phyloP scores from a whole-genome alignment of 331 rosid genomes.

The Pyrus hybrid region DNA sequence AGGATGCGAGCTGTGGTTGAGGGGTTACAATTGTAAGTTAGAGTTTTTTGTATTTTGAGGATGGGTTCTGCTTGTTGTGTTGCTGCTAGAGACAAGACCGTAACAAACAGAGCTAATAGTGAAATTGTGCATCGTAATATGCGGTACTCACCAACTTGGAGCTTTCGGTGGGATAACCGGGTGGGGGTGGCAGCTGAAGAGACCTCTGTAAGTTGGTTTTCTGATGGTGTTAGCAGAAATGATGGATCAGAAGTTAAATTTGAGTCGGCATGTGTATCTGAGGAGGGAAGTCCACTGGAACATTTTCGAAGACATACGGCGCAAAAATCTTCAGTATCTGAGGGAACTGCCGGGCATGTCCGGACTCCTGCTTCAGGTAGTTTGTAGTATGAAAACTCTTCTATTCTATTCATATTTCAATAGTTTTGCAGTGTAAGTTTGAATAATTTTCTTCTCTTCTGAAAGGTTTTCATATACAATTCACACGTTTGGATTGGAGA shows the following conservation, averaged over 20 bases:
- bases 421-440: not conserved
- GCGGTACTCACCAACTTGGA: conserved; percentile 77
- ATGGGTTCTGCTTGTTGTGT: conserved; percentile 97
- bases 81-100: conserved; percentile 64
- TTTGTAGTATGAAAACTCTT: not conserved
- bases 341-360: conserved; percentile 32
- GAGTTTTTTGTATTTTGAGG: conserved; percentile 14
- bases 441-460: not conserved
- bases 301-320: conserved; percentile 26
- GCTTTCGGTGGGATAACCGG: conserved; percentile 90
- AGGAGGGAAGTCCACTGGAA: conserved; percentile 68
- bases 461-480: not conserved
- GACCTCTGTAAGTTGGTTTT: conserved; percentile 59
- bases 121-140: conserved; percentile 56
- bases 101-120: conserved; percentile 47
- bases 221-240: conserved; percentile 53
- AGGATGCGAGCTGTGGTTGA: conserved; percentile 17
- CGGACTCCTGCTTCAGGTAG: conserved; percentile 65
- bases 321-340: conserved; percentile 44
- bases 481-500: not conserved
- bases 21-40: conserved; percentile 13
- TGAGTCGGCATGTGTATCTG: conserved; percentile 46
- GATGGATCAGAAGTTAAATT: conserved; percentile 62
- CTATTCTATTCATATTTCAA: not conserved
- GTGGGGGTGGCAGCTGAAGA: conserved; percentile 93